phyloP scores from a whole-genome alignment of 202 grass and related monocot species.

The Tripidium arundinaceum region DNA sequence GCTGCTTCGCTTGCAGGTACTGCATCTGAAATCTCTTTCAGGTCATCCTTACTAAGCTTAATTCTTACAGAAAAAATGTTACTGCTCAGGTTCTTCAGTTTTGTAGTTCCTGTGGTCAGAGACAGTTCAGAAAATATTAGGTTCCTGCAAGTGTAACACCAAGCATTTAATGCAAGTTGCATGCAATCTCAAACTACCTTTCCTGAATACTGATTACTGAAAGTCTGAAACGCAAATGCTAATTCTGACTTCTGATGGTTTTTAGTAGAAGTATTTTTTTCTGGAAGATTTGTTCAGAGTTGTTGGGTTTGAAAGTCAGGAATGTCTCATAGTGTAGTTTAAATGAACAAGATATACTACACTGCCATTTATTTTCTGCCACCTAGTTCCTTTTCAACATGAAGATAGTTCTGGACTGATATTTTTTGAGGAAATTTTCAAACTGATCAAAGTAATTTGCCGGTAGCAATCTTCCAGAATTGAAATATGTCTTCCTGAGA shows the following conservation, averaged over 20 bases:
- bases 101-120: not conserved
- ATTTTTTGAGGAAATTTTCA: not conserved
- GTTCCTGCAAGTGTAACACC: not conserved
- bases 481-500: not conserved
- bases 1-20: not conserved
- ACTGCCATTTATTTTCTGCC: not conserved
- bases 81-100: no score
- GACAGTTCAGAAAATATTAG: not conserved
- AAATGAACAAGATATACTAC: not conserved
- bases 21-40: slow-evolving; percentile 40
- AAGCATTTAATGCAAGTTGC: no score
- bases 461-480: not conserved
- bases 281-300: not conserved
- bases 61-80: not conserved
- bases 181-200: no score
- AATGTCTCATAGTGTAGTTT: not conserved
- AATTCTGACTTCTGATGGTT: not conserved
- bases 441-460: not conserved
- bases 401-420: not conserved
- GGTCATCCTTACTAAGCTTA: not conserved
- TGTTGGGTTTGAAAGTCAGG: not conserved
- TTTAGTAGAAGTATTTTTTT: not conserved
- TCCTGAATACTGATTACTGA: not conserved
- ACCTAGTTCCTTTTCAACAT: not conserved
- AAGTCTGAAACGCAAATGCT: not conserved